Percentiles rank a stretch among this genome's conserved stretches.
These are phyloP conservation scores for Stromatinia cepivora DNA, from an alignment of 2,329 filamentous ascomycete species.

Conservation along the genomic window DNA sequence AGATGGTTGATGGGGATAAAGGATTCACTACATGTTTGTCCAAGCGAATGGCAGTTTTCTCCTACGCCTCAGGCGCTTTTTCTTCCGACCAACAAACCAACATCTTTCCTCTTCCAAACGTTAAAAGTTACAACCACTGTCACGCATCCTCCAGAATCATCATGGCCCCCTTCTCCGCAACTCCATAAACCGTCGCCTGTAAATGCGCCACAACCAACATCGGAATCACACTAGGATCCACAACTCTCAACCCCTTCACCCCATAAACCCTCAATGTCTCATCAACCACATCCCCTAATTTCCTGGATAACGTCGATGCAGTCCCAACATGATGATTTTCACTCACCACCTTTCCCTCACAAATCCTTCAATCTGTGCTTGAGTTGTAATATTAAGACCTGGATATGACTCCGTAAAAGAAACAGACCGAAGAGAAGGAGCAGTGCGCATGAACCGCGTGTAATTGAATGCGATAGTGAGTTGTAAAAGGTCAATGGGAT, in stretches of 20 bases:
- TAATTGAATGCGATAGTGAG: slow-evolving; percentile 19
- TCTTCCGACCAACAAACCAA: no score
- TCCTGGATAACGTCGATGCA: slow-evolving; percentile 20
- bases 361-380: slow-evolving; percentile 13
- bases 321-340: slow-evolving; percentile 24
- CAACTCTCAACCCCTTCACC: slow-evolving; percentile 33
- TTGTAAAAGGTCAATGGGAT: slow-evolving; percentile 43
- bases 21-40: no score
- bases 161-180: slow-evolving; percentile 32
- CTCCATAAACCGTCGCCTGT: slow-evolving; percentile 34
- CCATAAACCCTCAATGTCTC: slow-evolving; percentile 36
- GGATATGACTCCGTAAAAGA: background rate
- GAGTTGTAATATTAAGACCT: background rate
- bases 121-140: rapidly evolving
- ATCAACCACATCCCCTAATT: slow-evolving; percentile 34
- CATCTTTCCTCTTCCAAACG: background rate
- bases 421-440: background rate
- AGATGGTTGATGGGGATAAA: background rate
- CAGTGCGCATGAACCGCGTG: slow-evolving; percentile 14
- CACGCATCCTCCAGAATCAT: slow-evolving; percentile 14
- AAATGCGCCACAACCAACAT: slow-evolving; percentile 33
- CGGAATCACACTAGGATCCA: slow-evolving; percentile 37
- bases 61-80: background rate
- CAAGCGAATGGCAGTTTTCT: background rate
- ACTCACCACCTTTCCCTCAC: background rate